A percentile compares a stretch with the other conserved stretches of the same genome.
Conservation (phyloP, 2,329 filamentous ascomycete species). For the Ophiostoma sp. region DNA sequence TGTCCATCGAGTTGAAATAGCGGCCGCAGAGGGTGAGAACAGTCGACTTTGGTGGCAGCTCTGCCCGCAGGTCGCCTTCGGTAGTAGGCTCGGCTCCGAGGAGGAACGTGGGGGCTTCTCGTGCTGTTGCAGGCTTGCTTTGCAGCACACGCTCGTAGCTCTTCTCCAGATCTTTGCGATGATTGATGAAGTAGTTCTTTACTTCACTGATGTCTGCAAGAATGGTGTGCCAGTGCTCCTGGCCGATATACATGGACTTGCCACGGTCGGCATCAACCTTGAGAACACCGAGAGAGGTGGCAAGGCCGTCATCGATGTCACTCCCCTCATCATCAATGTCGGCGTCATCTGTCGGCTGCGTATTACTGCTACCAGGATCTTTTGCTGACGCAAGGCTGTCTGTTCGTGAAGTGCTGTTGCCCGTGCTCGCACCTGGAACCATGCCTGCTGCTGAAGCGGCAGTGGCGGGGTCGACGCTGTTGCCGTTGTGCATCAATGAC, state of each 20-base stretch:
- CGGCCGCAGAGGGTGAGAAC: slow-evolving; percentile 81
- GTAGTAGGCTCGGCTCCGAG: slow-evolving; percentile 68
- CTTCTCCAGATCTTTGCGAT: slow-evolving; percentile 83
- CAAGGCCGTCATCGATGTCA: slow-evolving; percentile 62
- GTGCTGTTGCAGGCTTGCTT: slow-evolving; percentile 55
- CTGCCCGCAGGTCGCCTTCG: slow-evolving; percentile 70
- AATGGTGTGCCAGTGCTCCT: slow-evolving; percentile 77
- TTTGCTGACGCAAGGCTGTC: slow-evolving; percentile 41
- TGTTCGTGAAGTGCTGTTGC: slow-evolving; percentile 34
- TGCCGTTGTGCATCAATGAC: slow-evolving; percentile 86
- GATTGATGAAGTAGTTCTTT: slow-evolving; percentile 77
- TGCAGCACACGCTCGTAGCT: slow-evolving; percentile 71
- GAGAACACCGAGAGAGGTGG: slow-evolving; percentile 71
- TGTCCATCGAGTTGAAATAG: slow-evolving; percentile 80
- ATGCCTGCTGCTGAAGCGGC: slow-evolving; percentile 29
- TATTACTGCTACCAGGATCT: slow-evolving; percentile 27
- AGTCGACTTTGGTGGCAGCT: slow-evolving; percentile 72
- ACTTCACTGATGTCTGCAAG: slow-evolving; percentile 84
- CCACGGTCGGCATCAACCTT: slow-evolving; percentile 73
- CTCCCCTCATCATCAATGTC: slow-evolving; percentile 44
- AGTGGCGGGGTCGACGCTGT: slow-evolving; percentile 40
- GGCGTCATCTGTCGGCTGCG: neutral
- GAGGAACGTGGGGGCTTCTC: slow-evolving; percentile 68
- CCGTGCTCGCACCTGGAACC: slow-evolving; percentile 27
- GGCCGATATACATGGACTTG: slow-evolving; percentile 75